phyloP scores from a whole-genome alignment of 495 filamentous ascomycete species.

The Penicillium nucicola region DNA sequence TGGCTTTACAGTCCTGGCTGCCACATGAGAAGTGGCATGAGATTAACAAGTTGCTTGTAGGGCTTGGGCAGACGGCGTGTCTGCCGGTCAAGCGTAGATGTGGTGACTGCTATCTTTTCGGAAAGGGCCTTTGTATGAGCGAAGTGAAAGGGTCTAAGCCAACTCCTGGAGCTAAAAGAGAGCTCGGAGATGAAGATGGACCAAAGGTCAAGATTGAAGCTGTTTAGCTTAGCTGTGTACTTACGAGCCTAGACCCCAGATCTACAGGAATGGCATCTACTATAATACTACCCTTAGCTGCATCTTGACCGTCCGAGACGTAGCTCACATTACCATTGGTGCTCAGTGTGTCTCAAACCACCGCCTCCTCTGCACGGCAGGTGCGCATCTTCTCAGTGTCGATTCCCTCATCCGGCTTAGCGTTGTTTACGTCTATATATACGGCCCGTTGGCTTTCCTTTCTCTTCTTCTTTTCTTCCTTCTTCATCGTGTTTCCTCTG shows the following conservation, averaged over 20 bases:
- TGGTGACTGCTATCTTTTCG: conserved; percentile 76
- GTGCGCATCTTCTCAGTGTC: no score
- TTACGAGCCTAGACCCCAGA: no score
- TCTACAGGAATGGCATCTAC: no score
- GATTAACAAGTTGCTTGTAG: conserved; percentile 90
- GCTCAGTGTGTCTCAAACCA: no score
- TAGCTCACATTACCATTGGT: no score
- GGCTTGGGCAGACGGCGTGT: conserved; percentile 86
- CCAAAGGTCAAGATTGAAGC: conserved; percentile 35
- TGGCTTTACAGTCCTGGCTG: conserved; percentile 76
- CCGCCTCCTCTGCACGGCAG: no score
- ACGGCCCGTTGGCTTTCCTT: no score
- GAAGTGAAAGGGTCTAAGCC: conserved; percentile 46
- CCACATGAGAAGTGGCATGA: conserved; percentile 88
- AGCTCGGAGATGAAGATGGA: conserved; percentile 23
- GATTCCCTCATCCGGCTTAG: no score
- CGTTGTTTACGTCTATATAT: neutral
- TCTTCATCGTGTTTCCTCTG: no score
- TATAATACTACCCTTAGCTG: no score
- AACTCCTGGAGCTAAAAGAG: conserved; percentile 48
- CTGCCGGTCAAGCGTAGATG: conserved; percentile 75
- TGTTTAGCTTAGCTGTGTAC: neutral
- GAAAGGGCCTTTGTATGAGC: conserved; percentile 71
- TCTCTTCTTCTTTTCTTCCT: no score
- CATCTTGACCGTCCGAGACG: no score